These are phyloP conservation scores for Cryptococcus sp. DNA, from an alignment of 1,284 basidiomycete species.

Conservation along the genomic window DNA sequence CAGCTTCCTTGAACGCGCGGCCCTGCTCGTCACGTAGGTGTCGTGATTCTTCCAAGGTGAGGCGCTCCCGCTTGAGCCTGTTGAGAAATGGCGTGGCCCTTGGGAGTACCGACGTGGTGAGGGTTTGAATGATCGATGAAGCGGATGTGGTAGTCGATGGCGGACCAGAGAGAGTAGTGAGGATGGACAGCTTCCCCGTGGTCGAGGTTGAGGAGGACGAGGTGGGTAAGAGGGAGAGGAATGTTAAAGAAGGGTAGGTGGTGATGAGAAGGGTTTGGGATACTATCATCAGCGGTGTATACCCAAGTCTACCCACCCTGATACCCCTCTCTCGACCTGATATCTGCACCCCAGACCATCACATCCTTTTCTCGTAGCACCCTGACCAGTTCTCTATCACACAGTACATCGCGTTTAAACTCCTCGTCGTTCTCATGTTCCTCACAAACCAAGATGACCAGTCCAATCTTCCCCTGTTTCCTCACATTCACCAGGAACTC, in stretches of 20 bases:
- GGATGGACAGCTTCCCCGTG: constrained; percentile 60
- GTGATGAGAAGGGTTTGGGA: constrained; percentile 80
- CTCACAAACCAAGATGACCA: constrained; percentile 77
- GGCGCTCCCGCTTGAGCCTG: constrained; percentile 54
- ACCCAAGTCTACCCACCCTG: constrained; percentile 57
- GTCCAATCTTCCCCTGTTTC: constrained; percentile 67
- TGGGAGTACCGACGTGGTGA: constrained; percentile 67
- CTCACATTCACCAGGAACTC: constrained; percentile 67
- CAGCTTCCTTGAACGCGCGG: constrained; percentile 64
- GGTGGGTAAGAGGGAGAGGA: constrained; percentile 73
- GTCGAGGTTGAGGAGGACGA: constrained; percentile 34
- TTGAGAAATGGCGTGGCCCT: constrained; percentile 70
- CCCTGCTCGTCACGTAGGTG: constrained; percentile 76
- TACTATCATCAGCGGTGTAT: constrained; percentile 51
- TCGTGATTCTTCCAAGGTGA: constrained; percentile 60
- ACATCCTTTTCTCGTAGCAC: constrained; percentile 65
- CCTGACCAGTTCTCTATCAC: constrained; percentile 64
- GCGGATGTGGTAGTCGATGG: constrained; percentile 61
- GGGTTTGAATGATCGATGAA: constrained; percentile 59
- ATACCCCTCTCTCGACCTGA: constrained; percentile 74
- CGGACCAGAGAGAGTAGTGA: constrained; percentile 76
- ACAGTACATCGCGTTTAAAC: constrained; percentile 81
- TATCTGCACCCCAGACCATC: constrained; percentile 78
- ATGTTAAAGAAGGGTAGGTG: constrained; percentile 87
- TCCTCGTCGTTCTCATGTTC: constrained; percentile 84